phyloP scores from a whole-genome alignment of 208 protist species.

The Leishmania aethiopica region DNA sequence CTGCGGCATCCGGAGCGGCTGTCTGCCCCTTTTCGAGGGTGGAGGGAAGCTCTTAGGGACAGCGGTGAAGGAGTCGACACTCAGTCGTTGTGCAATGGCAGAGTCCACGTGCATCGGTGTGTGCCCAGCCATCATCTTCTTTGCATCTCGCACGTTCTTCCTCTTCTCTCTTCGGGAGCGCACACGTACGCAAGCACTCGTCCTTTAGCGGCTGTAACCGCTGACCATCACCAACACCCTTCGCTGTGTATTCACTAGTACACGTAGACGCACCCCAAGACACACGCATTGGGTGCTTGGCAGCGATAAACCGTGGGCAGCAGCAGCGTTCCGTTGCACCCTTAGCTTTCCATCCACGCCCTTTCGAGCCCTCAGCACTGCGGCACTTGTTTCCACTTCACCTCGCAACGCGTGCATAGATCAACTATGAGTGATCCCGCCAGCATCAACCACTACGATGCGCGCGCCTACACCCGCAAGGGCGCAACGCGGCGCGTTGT shows the following conservation, averaged over 20 bases:
- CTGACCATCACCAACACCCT: neutral
- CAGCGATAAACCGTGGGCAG: neutral
- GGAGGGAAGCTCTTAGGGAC: neutral
- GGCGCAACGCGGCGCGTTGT: slow-evolving; percentile 66
- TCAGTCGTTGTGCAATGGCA: neutral
- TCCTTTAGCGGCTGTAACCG: neutral
- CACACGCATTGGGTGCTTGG: neutral
- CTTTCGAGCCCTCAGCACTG: neutral
- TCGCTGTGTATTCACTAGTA: neutral
- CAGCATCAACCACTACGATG: slow-evolving; percentile 71
- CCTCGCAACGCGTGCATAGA: neutral
- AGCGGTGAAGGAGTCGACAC: neutral
- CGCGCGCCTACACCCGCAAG: slow-evolving; percentile 63
- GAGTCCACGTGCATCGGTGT: neutral
- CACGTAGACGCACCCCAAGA: neutral
- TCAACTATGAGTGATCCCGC: slow-evolving; percentile 46
- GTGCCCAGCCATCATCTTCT: neutral
- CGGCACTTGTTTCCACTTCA: too few relatives aligned
- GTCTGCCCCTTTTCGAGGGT: neutral
- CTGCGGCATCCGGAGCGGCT: neutral
- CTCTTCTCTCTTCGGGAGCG: neutral
- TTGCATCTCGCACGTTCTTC: neutral
- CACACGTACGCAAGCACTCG: neutral
- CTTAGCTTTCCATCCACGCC: neutral
- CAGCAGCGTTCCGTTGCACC: neutral